These are phyloP conservation scores for Penicillium simplicissimum DNA, from an alignment of 495 filamentous ascomycete genomes.

Conservation along the genomic window DNA sequence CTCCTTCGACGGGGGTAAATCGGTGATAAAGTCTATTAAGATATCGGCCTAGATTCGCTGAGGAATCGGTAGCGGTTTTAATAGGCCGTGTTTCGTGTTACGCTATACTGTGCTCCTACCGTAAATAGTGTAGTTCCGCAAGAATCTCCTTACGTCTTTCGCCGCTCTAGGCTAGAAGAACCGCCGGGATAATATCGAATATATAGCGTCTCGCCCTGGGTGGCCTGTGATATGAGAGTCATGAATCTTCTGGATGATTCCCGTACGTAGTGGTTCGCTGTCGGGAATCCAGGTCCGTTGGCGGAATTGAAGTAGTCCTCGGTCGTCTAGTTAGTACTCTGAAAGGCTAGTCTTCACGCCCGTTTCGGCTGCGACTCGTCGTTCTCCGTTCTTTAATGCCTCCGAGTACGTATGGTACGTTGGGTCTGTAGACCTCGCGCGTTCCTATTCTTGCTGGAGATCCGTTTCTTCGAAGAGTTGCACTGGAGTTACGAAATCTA, in stretches of 20 bases:
- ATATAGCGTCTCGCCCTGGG: not conserved
- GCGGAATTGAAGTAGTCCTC: not conserved
- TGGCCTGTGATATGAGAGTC: not conserved
- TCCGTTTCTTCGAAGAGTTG: too few relatives aligned
- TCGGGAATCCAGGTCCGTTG: not conserved
- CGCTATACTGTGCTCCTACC: not conserved
- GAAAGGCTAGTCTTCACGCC: too few relatives aligned
- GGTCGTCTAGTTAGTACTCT: not conserved
- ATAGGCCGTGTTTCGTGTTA: not conserved
- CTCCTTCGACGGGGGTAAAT: not conserved
- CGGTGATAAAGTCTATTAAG: conserved; percentile 1
- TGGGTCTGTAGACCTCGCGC: too few relatives aligned
- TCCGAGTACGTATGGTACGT: too few relatives aligned
- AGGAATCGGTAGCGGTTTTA: not conserved
- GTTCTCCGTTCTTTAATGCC: too few relatives aligned
- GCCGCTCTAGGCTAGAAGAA: conserved; percentile 4
- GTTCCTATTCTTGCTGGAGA: too few relatives aligned
- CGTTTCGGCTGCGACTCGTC: too few relatives aligned
- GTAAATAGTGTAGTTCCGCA: not conserved
- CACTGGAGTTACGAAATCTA: too few relatives aligned
- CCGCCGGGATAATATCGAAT: conserved; percentile 7
- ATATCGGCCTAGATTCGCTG: conserved; percentile 4
- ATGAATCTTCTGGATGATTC: conserved; percentile 1
- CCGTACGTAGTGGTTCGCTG: not conserved
- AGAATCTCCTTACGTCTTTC: not conserved